Evolutionary conservation across 1,284 basidiomycete species (phyloP).

Genomic region (Fomitopsis schrenkii): DNA sequence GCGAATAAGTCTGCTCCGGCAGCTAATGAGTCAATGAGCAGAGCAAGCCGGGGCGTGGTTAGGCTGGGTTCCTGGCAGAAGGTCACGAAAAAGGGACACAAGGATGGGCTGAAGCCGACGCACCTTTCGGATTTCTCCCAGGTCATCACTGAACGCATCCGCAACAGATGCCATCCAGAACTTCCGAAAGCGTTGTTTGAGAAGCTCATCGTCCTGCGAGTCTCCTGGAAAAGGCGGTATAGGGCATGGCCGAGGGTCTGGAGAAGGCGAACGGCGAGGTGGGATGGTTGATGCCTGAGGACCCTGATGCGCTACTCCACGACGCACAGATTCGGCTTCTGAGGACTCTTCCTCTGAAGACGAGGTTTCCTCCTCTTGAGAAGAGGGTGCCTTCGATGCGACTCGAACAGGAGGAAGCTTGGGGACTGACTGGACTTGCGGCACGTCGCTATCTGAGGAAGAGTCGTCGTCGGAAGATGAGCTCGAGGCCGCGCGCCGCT

Average conservation of each 20-base stretch:
- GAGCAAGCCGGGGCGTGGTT: constrained; percentile 54
- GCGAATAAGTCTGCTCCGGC: constrained; percentile 71
- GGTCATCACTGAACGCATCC: constrained; percentile 73
- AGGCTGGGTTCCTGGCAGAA: constrained; percentile 63
- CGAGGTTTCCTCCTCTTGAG: constrained; percentile 5
- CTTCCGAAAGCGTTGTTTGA: constrained; percentile 65
- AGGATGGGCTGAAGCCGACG: constrained; percentile 6
- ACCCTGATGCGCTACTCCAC: not conserved
- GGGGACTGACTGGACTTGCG: not conserved
- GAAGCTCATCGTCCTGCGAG: constrained; percentile 39
- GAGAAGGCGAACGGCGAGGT: constrained; percentile 36
- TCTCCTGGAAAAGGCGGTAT: constrained; percentile 47
- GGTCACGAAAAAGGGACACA: not conserved
- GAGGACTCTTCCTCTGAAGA: constrained; percentile 16
- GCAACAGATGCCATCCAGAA: constrained; percentile 81
- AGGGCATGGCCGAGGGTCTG: constrained; percentile 42
- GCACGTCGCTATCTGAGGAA: not conserved
- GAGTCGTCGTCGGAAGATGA: constrained; percentile 27
- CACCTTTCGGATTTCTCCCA: constrained; percentile 75
- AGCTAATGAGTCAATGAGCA: constrained; percentile 76
- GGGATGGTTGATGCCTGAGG: not conserved
- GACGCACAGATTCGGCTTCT: not conserved
- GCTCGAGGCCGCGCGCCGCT: constrained; percentile 34
- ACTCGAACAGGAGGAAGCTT: not conserved
- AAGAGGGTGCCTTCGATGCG: constrained; percentile 9